Base-by-base conservation (phyloP, 1,284 basidiomycete genomes). In the Fomitopsis schrenkii region DNA sequence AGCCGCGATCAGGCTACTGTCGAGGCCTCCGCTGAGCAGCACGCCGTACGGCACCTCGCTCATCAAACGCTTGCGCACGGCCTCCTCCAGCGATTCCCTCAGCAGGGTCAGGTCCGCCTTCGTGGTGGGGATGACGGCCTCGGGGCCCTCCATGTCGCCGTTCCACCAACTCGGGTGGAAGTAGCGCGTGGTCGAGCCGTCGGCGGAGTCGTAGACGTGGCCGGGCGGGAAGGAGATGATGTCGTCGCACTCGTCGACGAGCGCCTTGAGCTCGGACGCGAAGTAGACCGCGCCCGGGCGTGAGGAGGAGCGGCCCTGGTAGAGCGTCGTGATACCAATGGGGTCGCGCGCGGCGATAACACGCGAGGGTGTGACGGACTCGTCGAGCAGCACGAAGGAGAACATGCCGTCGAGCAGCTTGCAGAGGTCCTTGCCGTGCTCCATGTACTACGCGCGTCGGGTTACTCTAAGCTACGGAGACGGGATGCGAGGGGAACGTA, bases 1-100 rank as follows among this genome's bases (percentile, higher is more conserved):
- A 30, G 95, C 83, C 17, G 97, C 97, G 68, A 99, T 98, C 73
- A 99, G 80, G 72, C 93, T 96, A 72, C 94, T 96, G 75, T 99
- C 97, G 61, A 99, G 80, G 57, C 97, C 97, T 62, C 97, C 97
- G 63, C 92, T 95, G 59, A 99, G 84, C 45, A 99, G 83, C 12
- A 99, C 97, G 68, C 97, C 97, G 71, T 98, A 99, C 12, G 97
- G 97, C 2, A 99, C 97, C 77, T 99, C 97, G 59, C 93, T 95
- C 97, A 99, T 99, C 60, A 99, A 80, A 59, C 97, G 85, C 79
- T 99, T 99, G 70, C 90, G 86, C 50, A 99, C 97, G 12, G 97
- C 94, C 58, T 84, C 89, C 78, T 99, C 97, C 41, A 99, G 83
- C 0, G 90, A 83, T 74, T 93, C 88, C 53, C 95, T 85, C 46